Base-by-base conservation (phyloP, 768 basidiomycete species). In the Dioszegia hungarica region DNA sequence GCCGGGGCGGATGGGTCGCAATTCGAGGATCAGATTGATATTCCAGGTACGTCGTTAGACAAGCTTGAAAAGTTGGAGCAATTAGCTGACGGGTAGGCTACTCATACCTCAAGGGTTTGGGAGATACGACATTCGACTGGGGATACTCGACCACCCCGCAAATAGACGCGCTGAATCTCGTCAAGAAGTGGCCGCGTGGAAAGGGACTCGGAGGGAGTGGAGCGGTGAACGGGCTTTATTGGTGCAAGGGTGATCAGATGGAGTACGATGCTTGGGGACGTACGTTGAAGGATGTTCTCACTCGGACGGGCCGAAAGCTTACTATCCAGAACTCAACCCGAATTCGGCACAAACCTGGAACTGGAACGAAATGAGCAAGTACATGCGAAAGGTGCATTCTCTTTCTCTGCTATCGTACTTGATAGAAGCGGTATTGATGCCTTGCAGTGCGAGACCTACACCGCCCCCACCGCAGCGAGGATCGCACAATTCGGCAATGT, bases 191-290 rank as follows among this genome's bases (percentile, higher is more conserved):
- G 82, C 82, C 85, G 14, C 53, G 78, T 67, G 87, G 86, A 29
- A 85, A 83, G 72, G 82, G 84, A 46, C 78, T 88, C 22, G 86
- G 86, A 51, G 86, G 86, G 5, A 85, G 82, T 0, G 80, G 84
- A 28, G 84, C 86, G 9, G 79, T 86, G 51, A 88, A 88, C 72
- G 85, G 84, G 45, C 80, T 87, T 79, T 86, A 85, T 76, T 77
- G 81, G 61, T 63, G 71, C 20, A 34, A 66, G 53, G 66, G 59
- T 15, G 57, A 57, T 25, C 22, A 39, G 40, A 40, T 55, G 27
- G 66, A 71, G 19, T 68, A 69, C 39, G 65, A 70, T 46, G 65
- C 67, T 52, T 69, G 67, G 64, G 63, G 56, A 3, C 63, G 66
- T 70, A 51, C 61, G 65, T 63, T 2, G 19, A 9, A n/a, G 17